Evolutionary conservation across 2,329 filamentous ascomycete genomes (phyloP), one percentile per base, ranked within the genome.

Genomic region (Periconia macrospinosa): DNA sequence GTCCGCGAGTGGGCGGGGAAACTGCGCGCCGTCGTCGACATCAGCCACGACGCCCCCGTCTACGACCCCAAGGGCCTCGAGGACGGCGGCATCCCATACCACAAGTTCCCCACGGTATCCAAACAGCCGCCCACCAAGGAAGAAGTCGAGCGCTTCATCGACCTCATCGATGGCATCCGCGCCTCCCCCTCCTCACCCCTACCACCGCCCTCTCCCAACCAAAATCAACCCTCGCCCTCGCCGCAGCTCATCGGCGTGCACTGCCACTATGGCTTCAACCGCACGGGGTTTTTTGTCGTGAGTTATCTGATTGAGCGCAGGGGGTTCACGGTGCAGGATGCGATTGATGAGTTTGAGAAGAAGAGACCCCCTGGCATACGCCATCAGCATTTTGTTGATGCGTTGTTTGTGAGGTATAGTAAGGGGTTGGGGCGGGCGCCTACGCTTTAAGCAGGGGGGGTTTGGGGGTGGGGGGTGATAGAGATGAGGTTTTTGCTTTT

Each of bases 191-290:
- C 30, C 30, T 33, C 30, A 33, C 7, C 8, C 7, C 30, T 8
- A 33, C 30, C 7, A 33, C 33, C 11, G 11, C 33, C 33, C 5
- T 13, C 11, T 3, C 33, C 11, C 37, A 51, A 54, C 1, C 56
- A 76, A 72, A 52, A 78, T 75, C 75, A 77, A n/a, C n/a, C n/a
- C n/a, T n/a, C n/a, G n/a, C n/a, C n/a, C n/a, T n/a, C n/a, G 72
- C 75, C 18, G 77, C n/a, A 65, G 37, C 50, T 60, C 14, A 51
- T 87, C 45, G 92, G 88, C 2, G 91, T 96, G 0, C 93, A 97
- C 71, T 97, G 93, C 66, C 93, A 97, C 68, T 97, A 97, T 64
- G 93, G 93, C 0, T 97, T 95, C 77, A 97, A 97, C 71, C 84
- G 92, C 19, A 97, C 93, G 0, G 93, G 93, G 0, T 96, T 93